Conservation (phyloP, 2,329 filamentous ascomycete genomes). For the Fusarium mangiferae region DNA sequence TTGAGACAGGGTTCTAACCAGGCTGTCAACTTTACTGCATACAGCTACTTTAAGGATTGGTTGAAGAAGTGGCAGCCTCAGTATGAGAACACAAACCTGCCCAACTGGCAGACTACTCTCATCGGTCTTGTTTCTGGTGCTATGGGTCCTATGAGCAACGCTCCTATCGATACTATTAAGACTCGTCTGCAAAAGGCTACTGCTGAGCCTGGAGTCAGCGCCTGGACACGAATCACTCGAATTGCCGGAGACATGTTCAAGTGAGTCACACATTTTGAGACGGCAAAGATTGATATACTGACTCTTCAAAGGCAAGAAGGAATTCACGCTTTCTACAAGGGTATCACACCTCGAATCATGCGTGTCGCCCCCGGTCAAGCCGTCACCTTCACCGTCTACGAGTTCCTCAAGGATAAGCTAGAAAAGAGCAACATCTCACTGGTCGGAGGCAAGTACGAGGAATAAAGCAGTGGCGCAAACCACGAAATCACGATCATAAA, state of each 20-base stretch:
- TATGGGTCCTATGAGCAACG: slow-evolving; percentile 95
- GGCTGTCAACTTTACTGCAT: slow-evolving; percentile 98
- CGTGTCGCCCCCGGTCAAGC: slow-evolving; percentile 95
- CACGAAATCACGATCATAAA: background rate
- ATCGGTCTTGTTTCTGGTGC: slow-evolving; percentile 93
- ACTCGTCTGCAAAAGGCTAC: slow-evolving; percentile 92
- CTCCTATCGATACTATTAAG: slow-evolving; percentile 99
- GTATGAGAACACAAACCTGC: slow-evolving; percentile 72
- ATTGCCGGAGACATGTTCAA: slow-evolving; percentile 90
- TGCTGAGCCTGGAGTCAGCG: slow-evolving; percentile 82
- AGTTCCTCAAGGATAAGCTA: slow-evolving; percentile 77
- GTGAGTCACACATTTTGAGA: slow-evolving; percentile 52
- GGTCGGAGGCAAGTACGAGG: slow-evolving; percentile 73
- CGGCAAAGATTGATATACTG: background rate
- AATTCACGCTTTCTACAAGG: slow-evolving; percentile 96
- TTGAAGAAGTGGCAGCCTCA: slow-evolving; percentile 79
- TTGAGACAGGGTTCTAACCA: slow-evolving; percentile 96
- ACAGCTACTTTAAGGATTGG: slow-evolving; percentile 88
- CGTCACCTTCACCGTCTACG: slow-evolving; percentile 80
- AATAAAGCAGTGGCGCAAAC: slow-evolving; percentile 54
- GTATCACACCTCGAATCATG: slow-evolving; percentile 97
- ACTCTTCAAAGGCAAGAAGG: slow-evolving; percentile 78
- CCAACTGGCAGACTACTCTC: slow-evolving; percentile 87
- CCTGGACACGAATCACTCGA: slow-evolving; percentile 77
- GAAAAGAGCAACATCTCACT: slow-evolving; percentile 72